phyloP scores from a whole-genome alignment of 768 basidiomycete species.

The Steccherinum ochraceum region DNA sequence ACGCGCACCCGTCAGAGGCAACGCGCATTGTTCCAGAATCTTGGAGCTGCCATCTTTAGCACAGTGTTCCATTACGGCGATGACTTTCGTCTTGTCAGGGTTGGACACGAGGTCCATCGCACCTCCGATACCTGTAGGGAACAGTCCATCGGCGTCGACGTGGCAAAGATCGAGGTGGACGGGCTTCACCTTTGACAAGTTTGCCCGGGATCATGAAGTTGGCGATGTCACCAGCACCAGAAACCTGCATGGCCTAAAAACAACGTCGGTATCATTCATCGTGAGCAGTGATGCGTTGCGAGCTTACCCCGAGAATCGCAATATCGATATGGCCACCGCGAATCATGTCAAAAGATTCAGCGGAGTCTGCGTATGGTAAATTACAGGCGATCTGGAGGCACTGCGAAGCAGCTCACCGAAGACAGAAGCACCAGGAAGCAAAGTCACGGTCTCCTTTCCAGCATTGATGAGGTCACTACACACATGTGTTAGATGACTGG shows the following conservation, averaged over 20 bases:
- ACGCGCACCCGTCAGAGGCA: conserved; percentile 86
- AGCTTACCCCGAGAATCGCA: conserved; percentile 81
- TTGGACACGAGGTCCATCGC: conserved; percentile 97
- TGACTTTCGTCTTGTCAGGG: conserved; percentile 90
- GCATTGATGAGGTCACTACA: conserved; percentile 87
- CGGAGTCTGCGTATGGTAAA: conserved; percentile 53
- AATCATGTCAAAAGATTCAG: conserved; percentile 96
- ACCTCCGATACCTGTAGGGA: conserved; percentile 76
- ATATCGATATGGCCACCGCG: conserved; percentile 94
- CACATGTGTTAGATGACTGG: not conserved
- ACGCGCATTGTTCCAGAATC: conserved; percentile 71
- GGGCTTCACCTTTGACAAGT: conserved; percentile 66
- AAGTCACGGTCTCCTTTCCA: conserved; percentile 90
- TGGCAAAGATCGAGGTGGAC: not conserved
- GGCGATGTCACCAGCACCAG: conserved; percentile 87
- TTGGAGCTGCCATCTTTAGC: conserved; percentile 89
- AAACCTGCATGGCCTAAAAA: conserved; percentile 87
- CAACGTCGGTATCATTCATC: conserved; percentile 3
- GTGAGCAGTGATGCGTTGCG: not conserved
- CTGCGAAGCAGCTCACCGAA: conserved; percentile 58
- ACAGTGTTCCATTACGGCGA: conserved; percentile 85
- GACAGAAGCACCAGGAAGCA: conserved; percentile 85
- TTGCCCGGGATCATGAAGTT: conserved; percentile 99
- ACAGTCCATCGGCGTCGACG: not conserved
- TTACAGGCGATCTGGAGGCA: not conserved